Evolutionary conservation across 306 rosid genomes (phyloP), one percentile per base, ranked within the genome.

Genomic region (Cicer judaicum): DNA sequence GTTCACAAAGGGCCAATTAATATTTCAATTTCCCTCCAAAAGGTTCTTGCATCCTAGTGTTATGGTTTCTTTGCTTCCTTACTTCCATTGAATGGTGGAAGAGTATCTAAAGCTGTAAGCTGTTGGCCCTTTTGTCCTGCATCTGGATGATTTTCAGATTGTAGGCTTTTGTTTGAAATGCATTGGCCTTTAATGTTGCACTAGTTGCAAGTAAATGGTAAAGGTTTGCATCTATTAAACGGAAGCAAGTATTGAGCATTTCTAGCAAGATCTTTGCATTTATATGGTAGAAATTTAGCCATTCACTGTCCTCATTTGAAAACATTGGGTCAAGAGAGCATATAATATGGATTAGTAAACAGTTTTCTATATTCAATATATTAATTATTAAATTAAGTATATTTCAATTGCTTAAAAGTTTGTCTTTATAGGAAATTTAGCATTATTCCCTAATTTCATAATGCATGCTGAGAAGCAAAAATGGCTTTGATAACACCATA

Each of bases 371-470:
- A 42, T 53, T 40, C 34, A 39, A 24, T 44, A 16, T 66, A 42
- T 52, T n/a, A 39, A 21, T 41, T 50, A 21, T 14, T 5, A 10
- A 46, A 16, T 50, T 40, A 24, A 53, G 34, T 66, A 64, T 10
- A 36, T 11, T 56, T 79, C 52, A 36, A 18, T 55, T 66, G 24
- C 44, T 29, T 50, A 16, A 11, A 48, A 19, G 7, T 64, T 38
- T 52, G 10, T 73, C 14, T 39, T 7, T 21, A 11, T 64, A 64
- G 11, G 43, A 64, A 47, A 7, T 48, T 10, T 19, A 7, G 5
- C 39, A 14, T 16, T 43, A 53, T 71, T 71, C 41, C 40, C 46
- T 56, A 70, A 62, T 63, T 40, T 78, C 47, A 63, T 24, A 66
- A 14, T 42, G 53, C 48, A 42, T 54, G 68, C 10, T 15, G 43